These are phyloP conservation scores for Melanogaster broomeanus DNA, from an alignment of 768 basidiomycete genomes.

Conservation along the genomic window DNA sequence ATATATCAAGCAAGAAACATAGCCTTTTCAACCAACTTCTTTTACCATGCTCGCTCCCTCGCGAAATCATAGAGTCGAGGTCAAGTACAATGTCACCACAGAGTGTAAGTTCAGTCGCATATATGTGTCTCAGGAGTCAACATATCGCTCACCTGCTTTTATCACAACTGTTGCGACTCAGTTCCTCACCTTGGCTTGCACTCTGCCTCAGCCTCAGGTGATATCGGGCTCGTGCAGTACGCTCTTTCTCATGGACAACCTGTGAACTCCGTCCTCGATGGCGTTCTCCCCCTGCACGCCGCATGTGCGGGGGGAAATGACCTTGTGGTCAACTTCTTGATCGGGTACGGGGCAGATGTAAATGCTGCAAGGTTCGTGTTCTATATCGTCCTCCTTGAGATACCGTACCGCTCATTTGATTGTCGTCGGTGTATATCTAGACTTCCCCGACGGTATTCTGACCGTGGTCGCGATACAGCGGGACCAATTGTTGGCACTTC, in stretches of 20 bases:
- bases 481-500: constrained; percentile 76
- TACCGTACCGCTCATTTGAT: constrained; percentile 14
- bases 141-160: not conserved
- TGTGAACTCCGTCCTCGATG: constrained; percentile 93
- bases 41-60: constrained; percentile 37
- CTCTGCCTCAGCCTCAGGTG: constrained; percentile 78
- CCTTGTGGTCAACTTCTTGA: constrained; percentile 82
- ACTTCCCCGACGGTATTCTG: constrained; percentile 74
- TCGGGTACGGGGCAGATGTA: constrained; percentile 96
- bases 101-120: constrained; percentile 43
- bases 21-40: not conserved
- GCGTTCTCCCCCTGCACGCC: constrained; percentile 95
- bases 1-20: not conserved
- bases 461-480: constrained; percentile 63
- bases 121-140: not conserved
- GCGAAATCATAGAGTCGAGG: constrained; percentile 41
- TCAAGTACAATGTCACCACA: constrained; percentile 54
- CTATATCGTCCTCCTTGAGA: constrained; percentile 6
- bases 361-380: constrained; percentile 82
- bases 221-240: constrained; percentile 90
- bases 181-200: constrained; percentile 79
- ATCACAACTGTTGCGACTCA: constrained; percentile 26
- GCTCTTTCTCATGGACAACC: constrained; percentile 94
- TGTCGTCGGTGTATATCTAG: too few relatives aligned
- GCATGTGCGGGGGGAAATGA: constrained; percentile 91